A percentile compares a stretch with the other conserved stretches of the same genome.
Conservation (phyloP, 352 stramenopile species). For the Thraustochytrium sp. region DNA sequence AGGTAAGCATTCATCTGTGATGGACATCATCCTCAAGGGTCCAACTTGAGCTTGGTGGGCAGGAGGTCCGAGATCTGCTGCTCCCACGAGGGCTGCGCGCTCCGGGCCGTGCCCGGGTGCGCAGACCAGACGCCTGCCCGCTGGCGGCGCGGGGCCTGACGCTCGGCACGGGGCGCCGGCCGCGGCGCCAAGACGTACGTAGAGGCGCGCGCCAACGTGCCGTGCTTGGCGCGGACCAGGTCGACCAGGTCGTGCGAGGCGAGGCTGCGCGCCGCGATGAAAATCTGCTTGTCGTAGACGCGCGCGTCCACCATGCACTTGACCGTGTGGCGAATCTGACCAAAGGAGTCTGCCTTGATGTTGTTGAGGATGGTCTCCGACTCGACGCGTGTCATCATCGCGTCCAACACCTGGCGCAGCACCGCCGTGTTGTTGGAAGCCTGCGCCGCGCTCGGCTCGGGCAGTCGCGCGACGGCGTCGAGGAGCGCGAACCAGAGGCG, state of each 20-base stretch:
- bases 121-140: background rate
- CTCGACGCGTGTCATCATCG: constrained; percentile 31
- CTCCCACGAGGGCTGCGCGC: background rate
- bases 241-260: background rate
- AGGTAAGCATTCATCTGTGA: too few relatives aligned
- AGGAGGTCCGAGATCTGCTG: constrained; percentile 15
- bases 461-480: background rate
- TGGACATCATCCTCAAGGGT: constrained; percentile 11
- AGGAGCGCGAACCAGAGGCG: constrained; percentile 19
- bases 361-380: constrained; percentile 21
- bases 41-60: background rate
- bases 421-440: background rate
- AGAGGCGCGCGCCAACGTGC: background rate
- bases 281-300: constrained; percentile 25
- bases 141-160: background rate
- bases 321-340: constrained; percentile 34
- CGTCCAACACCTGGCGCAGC: background rate
- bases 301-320: constrained; percentile 32
- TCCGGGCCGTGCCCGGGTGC: background rate
- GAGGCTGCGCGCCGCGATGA: background rate
- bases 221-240: constrained; percentile 26
- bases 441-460: background rate
- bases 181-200: background rate
- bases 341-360: constrained; percentile 27
- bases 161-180: too few relatives aligned